These are phyloP conservation scores for Pseudogymnoascus sp. DNA, from an alignment of 2,329 filamentous ascomycete species.

Conservation along the genomic window DNA sequence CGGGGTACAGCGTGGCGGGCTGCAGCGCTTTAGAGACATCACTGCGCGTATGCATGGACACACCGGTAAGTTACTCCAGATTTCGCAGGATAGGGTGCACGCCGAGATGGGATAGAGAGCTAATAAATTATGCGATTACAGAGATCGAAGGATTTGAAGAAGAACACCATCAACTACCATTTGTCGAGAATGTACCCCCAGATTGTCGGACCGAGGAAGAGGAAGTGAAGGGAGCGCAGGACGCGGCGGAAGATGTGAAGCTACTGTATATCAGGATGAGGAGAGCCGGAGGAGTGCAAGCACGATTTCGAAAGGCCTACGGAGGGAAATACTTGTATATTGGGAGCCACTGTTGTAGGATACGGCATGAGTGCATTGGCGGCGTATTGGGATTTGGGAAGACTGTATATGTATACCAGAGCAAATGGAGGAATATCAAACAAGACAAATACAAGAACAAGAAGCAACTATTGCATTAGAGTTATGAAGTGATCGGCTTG, in stretches of 20 bases:
- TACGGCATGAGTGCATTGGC: conserved; percentile 5
- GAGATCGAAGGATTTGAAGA: conserved; percentile 52
- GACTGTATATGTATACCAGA: conserved; percentile 7
- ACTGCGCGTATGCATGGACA: conserved; percentile 72
- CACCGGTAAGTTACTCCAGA: conserved; percentile 49
- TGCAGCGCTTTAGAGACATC: conserved; percentile 55
- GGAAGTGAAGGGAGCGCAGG: conserved; percentile 39
- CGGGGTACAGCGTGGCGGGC: conserved; percentile 58
- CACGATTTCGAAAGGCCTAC: not conserved
- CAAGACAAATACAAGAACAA: not conserved
- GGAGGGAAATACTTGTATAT: conserved; percentile 4
- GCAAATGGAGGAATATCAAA: conserved; percentile 2
- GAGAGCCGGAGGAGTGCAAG: not conserved
- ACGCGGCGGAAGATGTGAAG: not conserved
- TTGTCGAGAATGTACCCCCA: conserved; percentile 69
- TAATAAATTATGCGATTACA: conserved; percentile 29
- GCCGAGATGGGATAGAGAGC: not conserved
- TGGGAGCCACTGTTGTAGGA: conserved; percentile 9
- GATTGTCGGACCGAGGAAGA: conserved; percentile 65
- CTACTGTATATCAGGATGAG: conserved; percentile 6
- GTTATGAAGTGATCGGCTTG: not conserved
- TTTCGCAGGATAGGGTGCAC: not conserved
- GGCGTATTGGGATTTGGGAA: conserved; percentile 12
- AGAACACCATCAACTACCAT: conserved; percentile 88
- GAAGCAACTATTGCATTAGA: not conserved